These are phyloP conservation scores for Verticillium nubilum DNA, from an alignment of 2,329 filamentous ascomycete species.

Conservation along the genomic window DNA sequence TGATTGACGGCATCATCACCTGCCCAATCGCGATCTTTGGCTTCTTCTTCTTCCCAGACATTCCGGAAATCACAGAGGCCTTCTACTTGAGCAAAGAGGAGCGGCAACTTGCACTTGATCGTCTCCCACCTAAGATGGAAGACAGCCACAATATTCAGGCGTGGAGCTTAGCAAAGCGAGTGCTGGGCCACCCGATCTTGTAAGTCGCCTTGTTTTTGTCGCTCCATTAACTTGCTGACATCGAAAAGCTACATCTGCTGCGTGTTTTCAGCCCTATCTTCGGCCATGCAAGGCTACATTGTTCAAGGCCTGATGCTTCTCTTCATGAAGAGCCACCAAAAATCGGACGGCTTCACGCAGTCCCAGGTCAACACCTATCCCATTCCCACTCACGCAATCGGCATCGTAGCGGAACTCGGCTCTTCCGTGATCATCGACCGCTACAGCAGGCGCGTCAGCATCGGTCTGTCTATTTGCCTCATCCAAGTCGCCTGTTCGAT, in stretches of 20 bases:
- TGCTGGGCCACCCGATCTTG: slow-evolving; percentile 20
- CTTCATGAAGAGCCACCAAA: slow-evolving; percentile 16
- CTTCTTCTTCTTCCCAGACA: slow-evolving; percentile 42
- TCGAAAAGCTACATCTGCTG: slow-evolving; percentile 28
- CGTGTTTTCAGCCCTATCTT: slow-evolving; percentile 23
- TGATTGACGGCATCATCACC: slow-evolving; percentile 45
- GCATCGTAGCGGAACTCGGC: slow-evolving; percentile 17
- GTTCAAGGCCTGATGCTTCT: slow-evolving; percentile 18
- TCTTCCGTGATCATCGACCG: slow-evolving; percentile 16
- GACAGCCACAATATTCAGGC: slow-evolving; percentile 28
- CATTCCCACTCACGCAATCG: slow-evolving; percentile 17
- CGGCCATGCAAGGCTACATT: slow-evolving; percentile 12
- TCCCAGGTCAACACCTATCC: slow-evolving; percentile 20
- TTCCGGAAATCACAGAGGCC: slow-evolving; percentile 32
- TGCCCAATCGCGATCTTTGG: slow-evolving; percentile 46
- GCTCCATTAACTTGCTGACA: neutral
- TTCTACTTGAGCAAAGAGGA: slow-evolving; percentile 25
- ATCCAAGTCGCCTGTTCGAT: slow-evolving; percentile 13
- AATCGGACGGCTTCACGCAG: slow-evolving; percentile 12
- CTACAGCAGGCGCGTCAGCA: slow-evolving; percentile 10
- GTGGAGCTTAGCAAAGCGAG: slow-evolving; percentile 19
- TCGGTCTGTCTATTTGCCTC: slow-evolving; percentile 9
- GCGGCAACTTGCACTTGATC: slow-evolving; percentile 17
- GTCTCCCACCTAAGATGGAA: slow-evolving; percentile 22
- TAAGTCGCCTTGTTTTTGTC: slow-evolving; percentile 9